Base-by-base conservation (phyloP, 495 filamentous ascomycete species). In the Hypoxylon fragiforme region DNA sequence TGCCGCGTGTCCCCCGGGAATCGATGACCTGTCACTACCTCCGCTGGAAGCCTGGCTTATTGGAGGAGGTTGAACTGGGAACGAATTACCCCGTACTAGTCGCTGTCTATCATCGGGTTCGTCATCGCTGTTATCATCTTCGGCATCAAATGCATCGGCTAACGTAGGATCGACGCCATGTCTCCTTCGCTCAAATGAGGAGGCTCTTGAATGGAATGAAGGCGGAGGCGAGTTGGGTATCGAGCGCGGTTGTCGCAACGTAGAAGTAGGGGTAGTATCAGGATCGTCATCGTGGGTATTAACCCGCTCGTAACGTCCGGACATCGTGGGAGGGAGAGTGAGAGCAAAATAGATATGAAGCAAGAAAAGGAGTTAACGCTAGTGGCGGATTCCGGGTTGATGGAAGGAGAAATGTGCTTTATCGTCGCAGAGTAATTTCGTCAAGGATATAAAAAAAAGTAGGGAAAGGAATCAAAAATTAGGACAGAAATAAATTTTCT, bases 171-270 rank as follows among this genome's bases (percentile, higher is more conserved):
- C 85, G 18, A 89, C 84, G 30, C 66, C 53, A 44, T 54, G 59
- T 36, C 81, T 76, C 62, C 78, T 77, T 32, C 80, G 76, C 44
- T 82, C 79, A 24, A 83, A 81, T 5, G 91, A 95, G 1, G 89
- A 89, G 1, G 85, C 83, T 46, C 88, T 83, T 32, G 92, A 97
- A 63, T 81, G 90, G 70, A 97, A 98, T 7, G 95, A 97, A 15
- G 95, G 94, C 14, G 95, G 92, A 35, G 94, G 91, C 48, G 95
- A 97, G 64, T 78, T 83, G 16, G 91, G 89, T 44, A 86, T 83
- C 20, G 77, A 68, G 46, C 66, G 72, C 51, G 56, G 67, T 36
- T 20, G 48, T 47, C 61, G 67, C 48, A 56, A 69, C 46, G 57
- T 57, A 42, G 68, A 44, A 16, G 53, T 38, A 15, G 51, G 54